Percentiles rank a stretch among this genome's conserved stretches.
phyloP scores from a whole-genome alignment of 345 rosid species.

The Balakata baccata region DNA sequence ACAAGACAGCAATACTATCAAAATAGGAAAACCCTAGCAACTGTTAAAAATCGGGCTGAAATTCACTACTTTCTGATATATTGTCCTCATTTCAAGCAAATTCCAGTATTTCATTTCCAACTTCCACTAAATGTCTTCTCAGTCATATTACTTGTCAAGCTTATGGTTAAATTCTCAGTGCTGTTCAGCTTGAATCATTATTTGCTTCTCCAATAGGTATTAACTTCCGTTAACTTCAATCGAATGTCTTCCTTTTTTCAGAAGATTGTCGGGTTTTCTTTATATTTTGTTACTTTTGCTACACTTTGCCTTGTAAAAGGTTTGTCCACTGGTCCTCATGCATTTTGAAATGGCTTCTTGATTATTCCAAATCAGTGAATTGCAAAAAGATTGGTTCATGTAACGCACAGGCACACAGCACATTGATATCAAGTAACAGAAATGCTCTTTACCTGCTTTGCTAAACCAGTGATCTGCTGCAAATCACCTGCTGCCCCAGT shows the following conservation, averaged over 20 bases:
- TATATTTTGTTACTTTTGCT: background rate
- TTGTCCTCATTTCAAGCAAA: background rate
- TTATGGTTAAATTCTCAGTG: background rate
- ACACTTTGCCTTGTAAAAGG: background rate
- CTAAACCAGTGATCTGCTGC: conserved; percentile 93
- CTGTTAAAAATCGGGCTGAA: background rate
- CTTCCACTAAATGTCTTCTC: too few relatives aligned
- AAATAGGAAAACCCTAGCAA: background rate
- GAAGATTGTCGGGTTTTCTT: background rate
- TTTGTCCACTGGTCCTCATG: background rate
- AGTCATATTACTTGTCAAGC: too few relatives aligned
- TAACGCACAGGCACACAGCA: background rate
- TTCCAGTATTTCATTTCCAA: too few relatives aligned
- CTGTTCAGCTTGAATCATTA: background rate
- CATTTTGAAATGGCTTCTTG: background rate
- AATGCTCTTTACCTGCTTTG: conserved; percentile 61
- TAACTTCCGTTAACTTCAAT: background rate
- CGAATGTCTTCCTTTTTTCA: background rate
- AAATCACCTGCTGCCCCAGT: conserved; percentile 97
- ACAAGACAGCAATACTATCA: background rate
- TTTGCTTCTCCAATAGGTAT: background rate
- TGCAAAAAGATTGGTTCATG: background rate
- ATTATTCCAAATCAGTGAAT: background rate
- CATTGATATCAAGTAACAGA: background rate
- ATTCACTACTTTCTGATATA: background rate